Base-by-base conservation (phyloP, 768 basidiomycete species). In the Trichaptum fuscoviolaceum region DNA sequence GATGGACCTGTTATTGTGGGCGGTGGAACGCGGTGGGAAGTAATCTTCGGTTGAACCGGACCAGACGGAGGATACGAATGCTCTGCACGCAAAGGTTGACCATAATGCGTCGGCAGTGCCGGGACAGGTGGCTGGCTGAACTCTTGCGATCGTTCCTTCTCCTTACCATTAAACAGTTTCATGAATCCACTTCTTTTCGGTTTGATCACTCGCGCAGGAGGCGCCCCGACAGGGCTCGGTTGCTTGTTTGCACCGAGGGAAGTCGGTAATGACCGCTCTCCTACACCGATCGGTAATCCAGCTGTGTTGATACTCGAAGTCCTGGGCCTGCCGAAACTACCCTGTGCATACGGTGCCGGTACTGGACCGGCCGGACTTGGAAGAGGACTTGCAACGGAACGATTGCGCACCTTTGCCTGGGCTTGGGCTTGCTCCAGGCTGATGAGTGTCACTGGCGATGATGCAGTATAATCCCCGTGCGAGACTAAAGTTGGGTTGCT, bases 151-250 rank as follows among this genome's bases (percentile, higher is more conserved):
- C 69, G 35, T 57, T 84, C 83, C 63, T 77, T 77, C 23, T 77
- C 77, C 72, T 82, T 85, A 20, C 82, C 81, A 71, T 88, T 86
- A 73, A 93, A 92, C 12, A 94, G 77, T 63, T 89, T 81, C 87
- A 93, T 85, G 73, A 94, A 91, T 2, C 84, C 92, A 69, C 91
- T 93, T 74, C 89, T 93, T 80, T 90, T 92, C 67, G 89, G 88
- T 70, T 85, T 91, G 63, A 93, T 74, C 1, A 76, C 69, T 70
- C 85, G 89, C 10, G 78, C 78, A 27, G 78, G 71, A 52, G 58
- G 63, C 18, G 60, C 58, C 25, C 63, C 63, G 52, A 57, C 24
- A 52, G 34, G 63, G 24, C 30, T 63, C 12, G 63, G 59, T 61
- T 61, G 17, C 23, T 61, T 25, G 15, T 61, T 25, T 24, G 59